Base-by-base conservation (phyloP, 495 filamentous ascomycete species). In the Penicillium turbatum region DNA sequence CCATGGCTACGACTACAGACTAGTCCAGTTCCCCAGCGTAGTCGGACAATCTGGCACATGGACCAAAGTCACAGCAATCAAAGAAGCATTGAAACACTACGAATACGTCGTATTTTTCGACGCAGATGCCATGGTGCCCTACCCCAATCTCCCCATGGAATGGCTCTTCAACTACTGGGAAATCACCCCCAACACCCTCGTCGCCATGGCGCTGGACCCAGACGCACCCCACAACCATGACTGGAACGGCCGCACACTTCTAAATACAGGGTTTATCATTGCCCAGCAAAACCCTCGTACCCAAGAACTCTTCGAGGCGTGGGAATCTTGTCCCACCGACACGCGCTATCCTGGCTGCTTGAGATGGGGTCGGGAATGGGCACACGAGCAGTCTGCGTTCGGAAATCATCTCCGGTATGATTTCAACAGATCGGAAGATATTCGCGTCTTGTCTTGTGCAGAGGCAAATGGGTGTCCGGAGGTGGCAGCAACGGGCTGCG, bases 131-230 rank as follows among this genome's bases (percentile, higher is more conserved):
- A 68, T 80, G 54, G 73, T 79, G 53, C 60, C 67, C 32, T 64
- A 72, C 46, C 75, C 71, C 35, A 71, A 81, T 38, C 54, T 81
- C 6, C 76, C 78, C 6, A 54, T 80, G 27, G 78, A 81, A 57
- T 81, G 78, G 76, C 68, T 81, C 26, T 60, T 81, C 15, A 80
- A 79, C 64, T 75, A 77, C 64, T 81, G 77, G 78, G 61, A 71
- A 42, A 71, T 79, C 48, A 65, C 62, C 32, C 36, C 59, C 8
- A 57, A 72, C 8, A 75, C 68, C 17, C 63, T 76, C 11, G 61
- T 77, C 38, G 72, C 77, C 48, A 68, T 79, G 67, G 69, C 78
- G 38, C 53, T 68, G 31, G 75, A 78, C 36, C 69, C 72, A 1
- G 31, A 55, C 7, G 61, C 48, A n/a, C 56, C 56, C 2, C 36